Percentiles rank a stretch among this genome's conserved stretches.
phyloP scores from a whole-genome alignment of 1,284 basidiomycete species.

The Naganishia cerealis region DNA sequence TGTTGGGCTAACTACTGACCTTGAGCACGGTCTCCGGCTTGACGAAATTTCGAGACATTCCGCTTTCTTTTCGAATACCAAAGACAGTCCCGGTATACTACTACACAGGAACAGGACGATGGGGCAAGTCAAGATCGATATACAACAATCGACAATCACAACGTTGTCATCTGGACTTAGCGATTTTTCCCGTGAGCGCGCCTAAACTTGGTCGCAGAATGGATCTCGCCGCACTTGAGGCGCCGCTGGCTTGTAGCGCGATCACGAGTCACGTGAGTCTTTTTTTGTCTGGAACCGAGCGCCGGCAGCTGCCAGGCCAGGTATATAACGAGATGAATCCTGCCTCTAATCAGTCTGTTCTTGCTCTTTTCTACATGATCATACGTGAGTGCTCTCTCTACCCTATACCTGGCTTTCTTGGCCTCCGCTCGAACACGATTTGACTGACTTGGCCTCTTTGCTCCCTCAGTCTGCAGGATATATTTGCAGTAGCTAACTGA shows the following conservation, averaged over 20 bases:
- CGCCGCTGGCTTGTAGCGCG: slow-evolving; percentile 3
- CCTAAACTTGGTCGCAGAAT: no score
- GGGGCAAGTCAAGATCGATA: neutral
- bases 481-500: slow-evolving; percentile 39
- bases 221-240: no score
- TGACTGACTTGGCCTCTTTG: slow-evolving; percentile 14
- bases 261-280: slow-evolving; percentile 16
- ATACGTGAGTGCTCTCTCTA: slow-evolving; percentile 36
- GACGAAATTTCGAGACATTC: slow-evolving; percentile 53
- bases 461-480: slow-evolving; percentile 37
- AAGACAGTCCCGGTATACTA: slow-evolving; percentile 20
- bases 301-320: slow-evolving; percentile 14
- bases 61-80: slow-evolving; percentile 30
- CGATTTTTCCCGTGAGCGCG: no score
- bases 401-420: slow-evolving; percentile 4
- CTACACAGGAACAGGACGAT: slow-evolving; percentile 13
- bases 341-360: neutral
- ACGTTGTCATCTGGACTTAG: neutral
- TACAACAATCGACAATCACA: neutral
- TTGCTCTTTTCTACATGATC: slow-evolving; percentile 34
- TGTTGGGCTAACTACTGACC: slow-evolving; percentile 38
- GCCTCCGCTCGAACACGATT: neutral
- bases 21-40: slow-evolving; percentile 56
- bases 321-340: slow-evolving; percentile 14
- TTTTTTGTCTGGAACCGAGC: slow-evolving; percentile 21